Percentiles rank a stretch among this genome's conserved stretches.
Conservation (phyloP, 2,329 filamentous ascomycete species). For the Sclerotinia sclerotiorum region DNA sequence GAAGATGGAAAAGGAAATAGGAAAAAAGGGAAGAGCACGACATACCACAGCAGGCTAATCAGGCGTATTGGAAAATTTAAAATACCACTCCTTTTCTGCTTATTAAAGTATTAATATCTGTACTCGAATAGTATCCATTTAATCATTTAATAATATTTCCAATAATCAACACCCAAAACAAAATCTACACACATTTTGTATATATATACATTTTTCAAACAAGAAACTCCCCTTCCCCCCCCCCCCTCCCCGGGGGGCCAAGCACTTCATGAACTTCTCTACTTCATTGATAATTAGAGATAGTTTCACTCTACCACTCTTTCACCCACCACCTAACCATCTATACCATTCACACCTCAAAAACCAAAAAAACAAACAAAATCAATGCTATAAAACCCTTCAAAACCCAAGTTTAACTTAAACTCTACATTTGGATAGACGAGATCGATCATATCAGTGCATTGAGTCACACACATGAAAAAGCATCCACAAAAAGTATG, state of each 20-base stretch:
- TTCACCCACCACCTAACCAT: no score
- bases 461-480: neutral
- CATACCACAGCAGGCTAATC: neutral
- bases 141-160: neutral
- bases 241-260: no score
- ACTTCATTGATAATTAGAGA: no score
- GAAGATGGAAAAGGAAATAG: neutral
- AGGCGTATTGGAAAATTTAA: neutral
- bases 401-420: neutral
- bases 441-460: neutral
- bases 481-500: no score
- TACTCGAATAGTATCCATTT: neutral
- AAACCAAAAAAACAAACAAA: no score
- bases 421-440: neutral
- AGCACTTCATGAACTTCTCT: no score
- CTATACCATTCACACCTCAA: no score
- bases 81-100: neutral
- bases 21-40: neutral
- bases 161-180: neutral
- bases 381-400: neutral
- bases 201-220: no score
- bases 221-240: no score
- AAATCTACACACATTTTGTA: no score
- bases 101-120: conserved; percentile 3
- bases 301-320: no score